These are phyloP conservation scores for Ophiognomonia clavigignenti-juglandacearum DNA, from an alignment of 2,329 filamentous ascomycete genomes.

Conservation along the genomic window DNA sequence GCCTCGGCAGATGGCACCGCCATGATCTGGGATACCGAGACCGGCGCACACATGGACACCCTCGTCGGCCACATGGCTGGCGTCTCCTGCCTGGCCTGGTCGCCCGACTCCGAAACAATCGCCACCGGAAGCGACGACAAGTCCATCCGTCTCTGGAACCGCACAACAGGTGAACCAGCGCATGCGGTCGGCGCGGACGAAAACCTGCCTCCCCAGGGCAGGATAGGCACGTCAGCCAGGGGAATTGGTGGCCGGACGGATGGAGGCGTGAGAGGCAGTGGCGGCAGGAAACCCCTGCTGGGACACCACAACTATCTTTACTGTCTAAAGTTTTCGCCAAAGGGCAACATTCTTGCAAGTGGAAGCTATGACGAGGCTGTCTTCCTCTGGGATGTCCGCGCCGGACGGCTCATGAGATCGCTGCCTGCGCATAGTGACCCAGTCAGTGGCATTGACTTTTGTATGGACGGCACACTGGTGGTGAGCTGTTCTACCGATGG, in stretches of 20 bases:
- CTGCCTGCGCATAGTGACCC: slow-evolving; percentile 94
- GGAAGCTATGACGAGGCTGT: slow-evolving; percentile 97
- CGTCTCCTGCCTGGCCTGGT: slow-evolving; percentile 91
- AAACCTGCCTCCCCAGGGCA: slow-evolving; percentile 13
- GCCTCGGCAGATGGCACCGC: slow-evolving; percentile 85
- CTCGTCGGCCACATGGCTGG: slow-evolving; percentile 92
- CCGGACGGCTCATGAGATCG: slow-evolving; percentile 80
- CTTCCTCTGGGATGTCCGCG: slow-evolving; percentile 92
- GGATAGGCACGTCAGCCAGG: slow-evolving; percentile 13
- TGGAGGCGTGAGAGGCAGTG: slow-evolving; percentile 12
- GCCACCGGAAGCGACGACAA: slow-evolving; percentile 96
- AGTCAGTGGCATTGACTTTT: slow-evolving; percentile 89
- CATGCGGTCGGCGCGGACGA: slow-evolving; percentile 23
- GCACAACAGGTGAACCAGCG: slow-evolving; percentile 47
- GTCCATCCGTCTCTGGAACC: slow-evolving; percentile 87
- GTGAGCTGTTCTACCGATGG: slow-evolving; percentile 90
- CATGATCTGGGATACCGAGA: slow-evolving; percentile 82
- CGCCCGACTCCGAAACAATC: slow-evolving; percentile 79
- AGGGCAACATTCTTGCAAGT: slow-evolving; percentile 93
- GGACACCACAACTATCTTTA: slow-evolving; percentile 98
- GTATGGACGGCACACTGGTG: slow-evolving; percentile 84
- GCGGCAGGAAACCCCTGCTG: slow-evolving; percentile 54
- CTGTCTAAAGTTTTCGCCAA: slow-evolving; percentile 90
- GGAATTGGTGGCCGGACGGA: slow-evolving; percentile 12
- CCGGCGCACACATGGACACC: slow-evolving; percentile 77